Conservation (phyloP, 2,329 filamentous ascomycete genomes). For the Coccinonectria pachysandricola region DNA sequence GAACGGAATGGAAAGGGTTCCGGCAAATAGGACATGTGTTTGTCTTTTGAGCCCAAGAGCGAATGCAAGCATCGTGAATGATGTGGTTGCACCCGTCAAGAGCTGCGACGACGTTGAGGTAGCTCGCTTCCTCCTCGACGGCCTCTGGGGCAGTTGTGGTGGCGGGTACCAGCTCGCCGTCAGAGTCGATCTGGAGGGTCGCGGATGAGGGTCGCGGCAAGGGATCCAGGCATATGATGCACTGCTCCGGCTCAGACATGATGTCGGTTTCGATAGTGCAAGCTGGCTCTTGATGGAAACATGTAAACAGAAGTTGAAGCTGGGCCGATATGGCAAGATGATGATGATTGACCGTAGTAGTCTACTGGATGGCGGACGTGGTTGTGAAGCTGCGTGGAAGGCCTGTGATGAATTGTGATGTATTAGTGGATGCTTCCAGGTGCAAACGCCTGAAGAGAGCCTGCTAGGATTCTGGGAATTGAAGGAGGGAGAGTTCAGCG, state of each 20-base stretch:
- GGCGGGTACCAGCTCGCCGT: slow-evolving; percentile 12
- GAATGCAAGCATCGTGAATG: slow-evolving; percentile 84
- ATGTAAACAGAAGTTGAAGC: slow-evolving; percentile 30
- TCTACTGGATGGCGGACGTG: slow-evolving; percentile 10
- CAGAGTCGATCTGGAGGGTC: slow-evolving; percentile 11
- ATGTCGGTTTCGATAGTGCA: slow-evolving; percentile 30
- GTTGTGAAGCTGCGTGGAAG: slow-evolving; percentile 5
- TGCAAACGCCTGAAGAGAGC: slow-evolving; percentile 10
- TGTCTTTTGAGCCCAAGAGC: slow-evolving; percentile 89
- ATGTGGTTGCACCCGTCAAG: slow-evolving; percentile 78
- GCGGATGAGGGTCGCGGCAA: slow-evolving; percentile 30
- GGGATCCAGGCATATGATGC: slow-evolving; percentile 59
- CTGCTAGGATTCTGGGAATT: slow-evolving; percentile 18
- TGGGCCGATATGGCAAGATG: slow-evolving; percentile 12
- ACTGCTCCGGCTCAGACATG: slow-evolving; percentile 51
- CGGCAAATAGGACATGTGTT: slow-evolving; percentile 98
- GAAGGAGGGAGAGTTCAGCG: slow-evolving; percentile 19
- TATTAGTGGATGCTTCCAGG: slow-evolving; percentile 21
- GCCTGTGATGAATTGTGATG: slow-evolving; percentile 14
- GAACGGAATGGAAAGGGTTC: slow-evolving; percentile 79
- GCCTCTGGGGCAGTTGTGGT: slow-evolving; percentile 15
- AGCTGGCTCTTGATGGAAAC: slow-evolving; percentile 30
- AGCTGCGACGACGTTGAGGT: slow-evolving; percentile 41
- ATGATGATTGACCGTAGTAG: slow-evolving; percentile 10
- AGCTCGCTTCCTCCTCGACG: slow-evolving; percentile 21